Evolutionary conservation across 73 alveolate species (phyloP).

Genomic region (Tetrahymena elliotti): DNA sequence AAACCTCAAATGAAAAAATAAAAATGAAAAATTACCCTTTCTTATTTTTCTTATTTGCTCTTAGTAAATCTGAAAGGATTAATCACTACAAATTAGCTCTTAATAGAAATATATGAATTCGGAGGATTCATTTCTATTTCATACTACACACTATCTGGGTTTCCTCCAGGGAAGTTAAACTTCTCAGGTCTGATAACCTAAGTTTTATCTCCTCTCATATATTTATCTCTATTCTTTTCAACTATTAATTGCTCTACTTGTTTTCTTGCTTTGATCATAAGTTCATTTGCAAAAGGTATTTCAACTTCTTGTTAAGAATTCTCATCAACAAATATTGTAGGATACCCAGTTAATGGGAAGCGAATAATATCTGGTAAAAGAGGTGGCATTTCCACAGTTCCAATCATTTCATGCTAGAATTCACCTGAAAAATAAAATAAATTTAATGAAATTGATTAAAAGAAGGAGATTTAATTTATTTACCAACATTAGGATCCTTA

Average conservation of each 20-base stretch:
- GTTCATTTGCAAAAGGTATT: slow-evolving; percentile 34
- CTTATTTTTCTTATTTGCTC: background rate
- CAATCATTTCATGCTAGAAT: slow-evolving; percentile 28
- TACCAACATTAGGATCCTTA: slow-evolving; percentile 82
- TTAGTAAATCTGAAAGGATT: background rate
- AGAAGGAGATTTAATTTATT: background rate
- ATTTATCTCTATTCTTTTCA: slow-evolving; percentile 27
- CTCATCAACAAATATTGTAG: slow-evolving; percentile 16
- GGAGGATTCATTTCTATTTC: slow-evolving; percentile 29
- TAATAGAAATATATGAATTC: background rate
- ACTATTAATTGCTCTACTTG: slow-evolving; percentile 6
- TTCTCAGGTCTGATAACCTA: background rate
- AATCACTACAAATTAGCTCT: background rate
- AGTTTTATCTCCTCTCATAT: slow-evolving; percentile 39
- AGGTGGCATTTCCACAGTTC: slow-evolving; percentile 32
- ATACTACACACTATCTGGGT: slow-evolving; percentile 16
- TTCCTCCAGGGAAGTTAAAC: slow-evolving; percentile 23
- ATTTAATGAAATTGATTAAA: background rate
- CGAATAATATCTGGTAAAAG: slow-evolving; percentile 13
- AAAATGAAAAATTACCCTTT: background rate
- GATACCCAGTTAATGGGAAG: slow-evolving; percentile 9
- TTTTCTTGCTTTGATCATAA: slow-evolving; percentile 16
- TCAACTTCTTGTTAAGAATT: background rate
- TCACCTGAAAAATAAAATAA: background rate
- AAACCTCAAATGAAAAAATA: background rate